A percentile compares a stretch with the other conserved stretches of the same genome.
phyloP scores from a whole-genome alignment of 2,329 filamentous ascomycete species.

The Cercospora sp. region DNA sequence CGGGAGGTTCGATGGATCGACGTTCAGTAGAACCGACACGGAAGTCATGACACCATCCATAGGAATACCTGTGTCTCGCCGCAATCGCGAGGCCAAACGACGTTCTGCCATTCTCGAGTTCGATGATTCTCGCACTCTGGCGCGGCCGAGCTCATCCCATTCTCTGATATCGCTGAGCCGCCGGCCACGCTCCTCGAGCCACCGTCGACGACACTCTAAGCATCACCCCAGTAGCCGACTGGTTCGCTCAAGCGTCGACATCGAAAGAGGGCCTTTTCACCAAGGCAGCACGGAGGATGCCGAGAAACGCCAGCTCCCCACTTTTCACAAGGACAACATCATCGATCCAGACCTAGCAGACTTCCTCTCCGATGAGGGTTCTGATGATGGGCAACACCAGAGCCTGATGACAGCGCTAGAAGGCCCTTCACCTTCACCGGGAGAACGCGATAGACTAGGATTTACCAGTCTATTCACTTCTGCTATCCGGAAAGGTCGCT shows the following conservation, averaged over 20 bases:
- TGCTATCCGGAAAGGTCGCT: conserved; percentile 73
- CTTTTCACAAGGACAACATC: conserved; percentile 98
- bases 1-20: conserved; percentile 27
- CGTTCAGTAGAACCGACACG: conserved; percentile 29
- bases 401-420: conserved; percentile 75
- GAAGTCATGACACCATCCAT: conserved; percentile 59
- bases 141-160: conserved; percentile 88
- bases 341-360: conserved; percentile 94
- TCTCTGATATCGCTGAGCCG: conserved; percentile 74
- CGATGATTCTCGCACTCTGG: conserved; percentile 72
- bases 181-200: conserved; percentile 73
- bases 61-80: conserved; percentile 64
- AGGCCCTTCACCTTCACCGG: conserved; percentile 49
- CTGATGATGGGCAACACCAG: conserved; percentile 83
- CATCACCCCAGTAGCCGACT: conserved; percentile 73
- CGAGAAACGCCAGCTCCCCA: conserved; percentile 69
- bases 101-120: conserved; percentile 89
- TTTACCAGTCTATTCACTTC: conserved; percentile 69
- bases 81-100: conserved; percentile 74
- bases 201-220: conserved; percentile 84
- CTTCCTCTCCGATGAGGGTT: conserved; percentile 92
- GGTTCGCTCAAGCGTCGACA: conserved; percentile 67
- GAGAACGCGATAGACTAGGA: conserved; percentile 71
- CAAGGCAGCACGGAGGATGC: conserved; percentile 69
- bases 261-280: conserved; percentile 82